Conservation (phyloP, 2,329 filamentous ascomycete species). For the Colletotrichum sojae region DNA sequence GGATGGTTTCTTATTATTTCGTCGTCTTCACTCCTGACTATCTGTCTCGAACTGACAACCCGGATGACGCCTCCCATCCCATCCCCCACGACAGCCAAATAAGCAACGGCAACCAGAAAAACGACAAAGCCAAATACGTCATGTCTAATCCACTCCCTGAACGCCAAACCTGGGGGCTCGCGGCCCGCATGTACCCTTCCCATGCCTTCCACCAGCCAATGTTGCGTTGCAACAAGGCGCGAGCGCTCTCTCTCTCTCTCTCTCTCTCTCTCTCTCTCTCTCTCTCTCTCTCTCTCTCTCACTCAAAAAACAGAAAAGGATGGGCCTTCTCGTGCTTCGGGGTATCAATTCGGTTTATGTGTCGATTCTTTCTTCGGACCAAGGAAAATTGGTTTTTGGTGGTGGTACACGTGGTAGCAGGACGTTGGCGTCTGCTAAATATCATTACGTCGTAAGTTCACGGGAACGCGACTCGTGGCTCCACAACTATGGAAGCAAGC, state of each 20-base stretch:
- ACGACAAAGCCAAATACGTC: neutral
- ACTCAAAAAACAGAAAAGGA: conserved; percentile 1
- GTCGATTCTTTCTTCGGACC: conserved; percentile 20
- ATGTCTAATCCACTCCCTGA: conserved; percentile 14
- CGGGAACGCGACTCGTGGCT: neutral
- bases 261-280: neutral
- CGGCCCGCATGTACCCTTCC: conserved; percentile 1
- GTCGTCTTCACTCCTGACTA: conserved; percentile 14
- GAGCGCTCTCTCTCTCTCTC: neutral
- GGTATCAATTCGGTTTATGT: conserved; percentile 40
- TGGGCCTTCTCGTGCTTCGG: conserved; percentile 20
- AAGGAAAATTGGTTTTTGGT: conserved; percentile 34
- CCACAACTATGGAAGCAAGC: too few species aligned
- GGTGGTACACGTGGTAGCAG: conserved; percentile 30
- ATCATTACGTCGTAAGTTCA: conserved; percentile 32
- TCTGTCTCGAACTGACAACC: conserved; percentile 6
- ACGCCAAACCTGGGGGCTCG: conserved; percentile 24
- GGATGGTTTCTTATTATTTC: conserved; percentile 17
- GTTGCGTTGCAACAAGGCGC: neutral
- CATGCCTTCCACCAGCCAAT: conserved; percentile 2
- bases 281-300: neutral
- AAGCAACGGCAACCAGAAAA: neutral
- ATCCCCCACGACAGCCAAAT: neutral
- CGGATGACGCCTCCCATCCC: conserved; percentile 7
- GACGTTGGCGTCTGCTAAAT: conserved; percentile 3